phyloP scores from a whole-genome alignment of 208 protist species.

The Vickermania ingenoplastis region DNA sequence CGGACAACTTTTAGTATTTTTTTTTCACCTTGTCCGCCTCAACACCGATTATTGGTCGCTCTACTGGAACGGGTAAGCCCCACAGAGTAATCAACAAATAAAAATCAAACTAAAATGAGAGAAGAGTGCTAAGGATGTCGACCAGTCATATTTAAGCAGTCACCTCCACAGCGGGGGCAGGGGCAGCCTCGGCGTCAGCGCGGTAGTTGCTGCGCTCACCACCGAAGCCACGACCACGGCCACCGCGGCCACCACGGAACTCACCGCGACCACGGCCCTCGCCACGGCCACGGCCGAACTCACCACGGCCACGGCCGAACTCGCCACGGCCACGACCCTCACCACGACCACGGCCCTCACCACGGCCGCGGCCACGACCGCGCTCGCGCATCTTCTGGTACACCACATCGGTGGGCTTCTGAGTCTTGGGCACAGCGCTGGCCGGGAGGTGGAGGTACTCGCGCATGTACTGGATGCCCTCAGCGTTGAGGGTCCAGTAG shows the following conservation, averaged over 20 bases:
- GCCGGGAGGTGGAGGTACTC: slow-evolving; percentile 87
- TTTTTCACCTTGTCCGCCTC: no score
- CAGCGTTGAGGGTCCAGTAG: slow-evolving; percentile 92
- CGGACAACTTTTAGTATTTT: no score
- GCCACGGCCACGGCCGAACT: slow-evolving; percentile 25
- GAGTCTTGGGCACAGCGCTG: slow-evolving; percentile 84
- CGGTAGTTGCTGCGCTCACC: slow-evolving; percentile 74
- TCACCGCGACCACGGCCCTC: slow-evolving; percentile 25
- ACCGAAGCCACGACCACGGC: slow-evolving; percentile 71
- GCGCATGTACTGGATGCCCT: slow-evolving; percentile 90
- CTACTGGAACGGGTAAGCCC: no score
- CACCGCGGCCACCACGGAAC: slow-evolving; percentile 45
- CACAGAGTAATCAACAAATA: no score
- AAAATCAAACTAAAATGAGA: slow-evolving; percentile 5
- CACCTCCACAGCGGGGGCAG: slow-evolving; percentile 16
- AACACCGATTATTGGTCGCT: no score
- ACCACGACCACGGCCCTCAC: slow-evolving; percentile 25
- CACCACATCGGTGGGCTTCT: slow-evolving; percentile 56
- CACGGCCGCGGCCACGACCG: slow-evolving; percentile 34
- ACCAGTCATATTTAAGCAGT: slow-evolving; percentile 15
- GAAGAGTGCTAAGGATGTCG: slow-evolving; percentile 2
- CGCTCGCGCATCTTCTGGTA: no score
- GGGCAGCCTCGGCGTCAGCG: slow-evolving; percentile 22
- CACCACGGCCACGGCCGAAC: no score
- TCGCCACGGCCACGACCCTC: slow-evolving; percentile 21